These are phyloP conservation scores for Taxawa tesnikishii DNA, from an alignment of 2,329 filamentous ascomycete species.

Conservation along the genomic window DNA sequence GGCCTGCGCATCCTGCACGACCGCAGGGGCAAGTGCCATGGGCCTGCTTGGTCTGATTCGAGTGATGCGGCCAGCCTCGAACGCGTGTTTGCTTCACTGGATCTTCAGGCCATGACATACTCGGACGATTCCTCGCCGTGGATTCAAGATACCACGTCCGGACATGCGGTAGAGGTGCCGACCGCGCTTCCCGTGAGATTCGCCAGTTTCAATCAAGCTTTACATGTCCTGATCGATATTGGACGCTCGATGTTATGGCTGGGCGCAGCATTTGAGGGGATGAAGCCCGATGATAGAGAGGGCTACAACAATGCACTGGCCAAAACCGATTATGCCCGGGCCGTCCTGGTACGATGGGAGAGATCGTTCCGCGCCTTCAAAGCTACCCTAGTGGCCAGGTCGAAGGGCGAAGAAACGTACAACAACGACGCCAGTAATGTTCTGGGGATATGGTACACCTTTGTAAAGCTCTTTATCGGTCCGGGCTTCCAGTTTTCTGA, in stretches of 20 bases:
- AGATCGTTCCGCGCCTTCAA: background rate
- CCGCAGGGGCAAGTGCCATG: background rate
- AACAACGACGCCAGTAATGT: background rate
- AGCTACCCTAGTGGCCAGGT: background rate
- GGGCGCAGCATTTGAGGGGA: background rate
- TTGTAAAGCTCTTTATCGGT: background rate
- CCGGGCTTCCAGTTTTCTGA: background rate
- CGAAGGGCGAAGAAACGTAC: background rate
- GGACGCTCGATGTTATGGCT: background rate
- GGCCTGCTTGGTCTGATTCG: background rate
- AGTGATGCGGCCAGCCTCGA: background rate
- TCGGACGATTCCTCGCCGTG: background rate
- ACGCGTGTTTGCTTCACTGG: background rate
- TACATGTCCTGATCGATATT: background rate
- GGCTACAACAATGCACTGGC: background rate
- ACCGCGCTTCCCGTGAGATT: background rate
- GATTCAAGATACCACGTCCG: background rate
- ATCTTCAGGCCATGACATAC: background rate
- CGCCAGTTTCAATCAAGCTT: background rate
- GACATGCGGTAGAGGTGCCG: background rate
- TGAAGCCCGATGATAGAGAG: background rate
- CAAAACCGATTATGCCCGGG: background rate
- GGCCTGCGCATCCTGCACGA: background rate
- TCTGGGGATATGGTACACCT: background rate
- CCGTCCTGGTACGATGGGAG: background rate